phyloP scores from a whole-genome alignment of 768 basidiomycete genomes.

The Lactifluus echinatus region DNA sequence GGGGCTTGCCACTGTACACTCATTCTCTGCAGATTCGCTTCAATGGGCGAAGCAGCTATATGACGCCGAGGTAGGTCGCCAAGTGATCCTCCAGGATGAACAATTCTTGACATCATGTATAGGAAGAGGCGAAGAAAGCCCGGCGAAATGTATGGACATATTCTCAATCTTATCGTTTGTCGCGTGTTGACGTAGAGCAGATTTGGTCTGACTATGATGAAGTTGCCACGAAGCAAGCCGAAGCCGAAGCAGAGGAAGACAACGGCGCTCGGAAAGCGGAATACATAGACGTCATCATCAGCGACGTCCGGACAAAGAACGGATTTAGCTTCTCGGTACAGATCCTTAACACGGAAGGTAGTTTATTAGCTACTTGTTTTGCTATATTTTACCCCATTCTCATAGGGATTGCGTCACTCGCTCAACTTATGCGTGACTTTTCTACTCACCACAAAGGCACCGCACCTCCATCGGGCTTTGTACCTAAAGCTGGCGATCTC shows the following conservation, averaged over 20 bases:
- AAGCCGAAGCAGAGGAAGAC: slow-evolving; percentile 38
- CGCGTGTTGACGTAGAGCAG: slow-evolving; percentile 31
- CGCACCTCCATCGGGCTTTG: slow-evolving; percentile 54
- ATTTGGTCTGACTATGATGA: slow-evolving; percentile 85
- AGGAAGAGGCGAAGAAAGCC: slow-evolving; percentile 77
- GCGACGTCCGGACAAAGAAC: slow-evolving; percentile 66
- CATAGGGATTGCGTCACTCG: slow-evolving; percentile 84
- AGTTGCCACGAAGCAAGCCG: slow-evolving; percentile 49
- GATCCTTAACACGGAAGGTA: slow-evolving; percentile 84
- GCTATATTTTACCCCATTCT: neutral
- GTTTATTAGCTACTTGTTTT: slow-evolving; percentile 13
- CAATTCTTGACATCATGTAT: neutral
- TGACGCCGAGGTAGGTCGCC: slow-evolving; percentile 65
- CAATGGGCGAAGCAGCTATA: slow-evolving; percentile 73
- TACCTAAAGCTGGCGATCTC: slow-evolving; percentile 78
- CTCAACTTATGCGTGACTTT: slow-evolving; percentile 92
- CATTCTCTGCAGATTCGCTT: slow-evolving; percentile 77
- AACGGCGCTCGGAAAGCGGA: slow-evolving; percentile 61
- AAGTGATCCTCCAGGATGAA: neutral
- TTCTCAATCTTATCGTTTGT: neutral
- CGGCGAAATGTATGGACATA: slow-evolving; percentile 57
- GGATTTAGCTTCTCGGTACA: slow-evolving; percentile 90
- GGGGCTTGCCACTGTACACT: slow-evolving; percentile 82
- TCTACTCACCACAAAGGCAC: slow-evolving; percentile 73
- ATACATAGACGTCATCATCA: slow-evolving; percentile 89